phyloP scores from a whole-genome alignment of 176 grass and related monocot genomes.

The Poa pratensis region DNA sequence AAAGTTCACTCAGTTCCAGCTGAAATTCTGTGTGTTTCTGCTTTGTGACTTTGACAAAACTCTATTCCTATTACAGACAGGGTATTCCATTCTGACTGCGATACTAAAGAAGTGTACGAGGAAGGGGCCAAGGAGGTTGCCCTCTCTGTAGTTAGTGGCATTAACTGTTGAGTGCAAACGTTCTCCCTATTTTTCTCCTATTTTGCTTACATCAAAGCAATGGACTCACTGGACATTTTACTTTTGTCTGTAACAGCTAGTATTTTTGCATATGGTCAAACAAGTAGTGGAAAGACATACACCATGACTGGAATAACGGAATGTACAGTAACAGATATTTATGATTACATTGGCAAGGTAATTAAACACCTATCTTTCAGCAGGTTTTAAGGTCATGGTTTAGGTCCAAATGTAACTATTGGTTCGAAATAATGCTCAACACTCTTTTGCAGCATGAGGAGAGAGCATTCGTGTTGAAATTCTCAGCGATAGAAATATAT shows the following conservation, averaged over 20 bases:
- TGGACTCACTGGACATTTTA: conserved; percentile 23
- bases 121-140: conserved; percentile 82
- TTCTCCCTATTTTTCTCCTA: conserved; percentile 17
- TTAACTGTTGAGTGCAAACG: conserved; percentile 80
- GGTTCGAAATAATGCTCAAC: neutral
- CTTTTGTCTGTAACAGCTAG: conserved; percentile 56
- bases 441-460: conserved; percentile 70
- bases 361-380: neutral
- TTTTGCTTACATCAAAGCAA: conserved; percentile 17
- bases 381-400: neutral
- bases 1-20: conserved; percentile 33
- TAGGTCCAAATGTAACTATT: conserved; percentile 2
- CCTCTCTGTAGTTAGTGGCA: conserved; percentile 92
- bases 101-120: conserved; percentile 82
- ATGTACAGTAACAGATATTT: conserved; percentile 87
- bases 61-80: conserved; percentile 61
- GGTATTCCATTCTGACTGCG: conserved; percentile 75
- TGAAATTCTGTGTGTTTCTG: conserved; percentile 6
- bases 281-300: conserved; percentile 98
- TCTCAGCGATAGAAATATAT: conserved; percentile 95
- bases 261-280: conserved; percentile 99
- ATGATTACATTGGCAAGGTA: conserved; percentile 93
- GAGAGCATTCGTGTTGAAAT: conserved; percentile 95
- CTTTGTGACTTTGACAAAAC: conserved; percentile 35
- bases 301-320: conserved; percentile 97